phyloP scores from a whole-genome alignment of 805 yeast genomes.

The Cyberlindnera samutprakarnensis region DNA sequence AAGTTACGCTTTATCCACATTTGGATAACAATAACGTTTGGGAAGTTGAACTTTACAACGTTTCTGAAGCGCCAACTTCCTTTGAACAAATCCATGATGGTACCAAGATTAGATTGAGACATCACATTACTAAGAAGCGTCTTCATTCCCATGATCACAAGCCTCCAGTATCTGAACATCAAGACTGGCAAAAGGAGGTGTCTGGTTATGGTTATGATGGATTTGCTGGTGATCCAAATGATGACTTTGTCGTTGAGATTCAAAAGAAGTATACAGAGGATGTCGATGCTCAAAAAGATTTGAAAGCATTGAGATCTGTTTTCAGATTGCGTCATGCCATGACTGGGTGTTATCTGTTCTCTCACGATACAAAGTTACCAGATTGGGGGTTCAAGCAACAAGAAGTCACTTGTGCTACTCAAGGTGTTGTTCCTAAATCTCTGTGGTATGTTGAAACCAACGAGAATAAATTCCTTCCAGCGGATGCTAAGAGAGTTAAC shows the following conservation, averaged over 20 bases:
- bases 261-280: slow-evolving; percentile 43
- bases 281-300: slow-evolving; percentile 44
- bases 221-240: slow-evolving; percentile 77
- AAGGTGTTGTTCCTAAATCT: slow-evolving; percentile 52
- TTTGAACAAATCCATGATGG: slow-evolving; percentile 63
- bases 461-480: slow-evolving; percentile 38
- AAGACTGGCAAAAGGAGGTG: slow-evolving; percentile 81
- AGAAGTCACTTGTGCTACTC: slow-evolving; percentile 75
- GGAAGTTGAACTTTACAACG: slow-evolving; percentile 61
- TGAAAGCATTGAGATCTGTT: slow-evolving; percentile 61
- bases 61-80: slow-evolving; percentile 43
- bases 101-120: slow-evolving; percentile 62
- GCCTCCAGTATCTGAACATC: slow-evolving; percentile 66
- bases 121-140: slow-evolving; percentile 51
- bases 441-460: slow-evolving; percentile 74
- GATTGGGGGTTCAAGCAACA: slow-evolving; percentile 81
- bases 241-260: slow-evolving; percentile 72
- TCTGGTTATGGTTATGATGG: slow-evolving; percentile 72
- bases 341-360: slow-evolving; percentile 70
- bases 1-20: slow-evolving; percentile 74
- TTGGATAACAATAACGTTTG: slow-evolving; percentile 69
- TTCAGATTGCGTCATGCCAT: slow-evolving; percentile 73
- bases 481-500: slow-evolving; percentile 39
- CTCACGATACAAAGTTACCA: slow-evolving; percentile 71
- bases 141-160: slow-evolving; percentile 80